phyloP scores from a whole-genome alignment of 768 basidiomycete genomes.

The Pulveroboletus sp. region DNA sequence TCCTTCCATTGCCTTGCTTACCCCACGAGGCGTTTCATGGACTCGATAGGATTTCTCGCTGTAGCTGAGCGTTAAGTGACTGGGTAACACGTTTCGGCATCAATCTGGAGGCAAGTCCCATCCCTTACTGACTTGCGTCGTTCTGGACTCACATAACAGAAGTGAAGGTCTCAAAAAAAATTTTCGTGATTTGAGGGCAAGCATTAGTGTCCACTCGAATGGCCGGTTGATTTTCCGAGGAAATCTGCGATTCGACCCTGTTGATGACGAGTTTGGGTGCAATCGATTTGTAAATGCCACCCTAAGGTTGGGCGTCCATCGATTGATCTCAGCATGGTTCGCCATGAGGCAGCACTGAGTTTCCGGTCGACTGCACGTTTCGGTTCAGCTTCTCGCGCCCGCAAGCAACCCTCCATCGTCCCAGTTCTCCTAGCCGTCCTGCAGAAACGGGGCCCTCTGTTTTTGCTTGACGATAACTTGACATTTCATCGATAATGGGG shows the following conservation, averaged over 20 bases:
- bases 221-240: too few relatives aligned
- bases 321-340: conserved; percentile 13
- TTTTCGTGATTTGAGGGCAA: conserved; percentile 1
- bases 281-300: neutral
- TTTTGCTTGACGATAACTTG: conserved; percentile 8
- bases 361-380: conserved; percentile 4
- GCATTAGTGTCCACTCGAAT: neutral
- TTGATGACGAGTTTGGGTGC: neutral
- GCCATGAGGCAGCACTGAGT: conserved; percentile 23
- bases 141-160: conserved; percentile 5
- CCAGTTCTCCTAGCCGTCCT: conserved; percentile 3
- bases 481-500: neutral
- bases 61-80: too few relatives aligned
- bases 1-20: too few relatives aligned
- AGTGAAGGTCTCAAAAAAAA: neutral
- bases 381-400: neutral
- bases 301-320: neutral
- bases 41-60: too few relatives aligned
- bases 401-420: conserved; percentile 2
- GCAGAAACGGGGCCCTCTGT: conserved; percentile 1
- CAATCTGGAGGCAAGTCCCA: conserved; percentile 6
- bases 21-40: too few relatives aligned
- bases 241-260: conserved; percentile 7
- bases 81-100: too few relatives aligned
- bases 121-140: conserved; percentile 1